Percentiles rank a stretch among this genome's conserved stretches.
phyloP scores from a whole-genome alignment of 2,329 filamentous ascomycete genomes.

The Gaeumannomyces sp. region DNA sequence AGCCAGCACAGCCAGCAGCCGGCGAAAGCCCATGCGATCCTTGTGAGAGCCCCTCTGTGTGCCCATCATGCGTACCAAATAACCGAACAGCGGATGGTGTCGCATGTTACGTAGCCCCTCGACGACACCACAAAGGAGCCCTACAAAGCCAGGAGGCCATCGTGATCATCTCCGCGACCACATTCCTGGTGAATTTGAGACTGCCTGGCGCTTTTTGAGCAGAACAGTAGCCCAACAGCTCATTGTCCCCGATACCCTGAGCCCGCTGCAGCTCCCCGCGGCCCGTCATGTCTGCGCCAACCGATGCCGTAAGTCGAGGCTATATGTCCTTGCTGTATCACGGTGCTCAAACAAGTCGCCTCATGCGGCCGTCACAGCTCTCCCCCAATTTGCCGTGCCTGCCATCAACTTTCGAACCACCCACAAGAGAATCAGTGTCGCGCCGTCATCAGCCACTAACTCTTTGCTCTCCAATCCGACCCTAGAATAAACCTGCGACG shows the following conservation, averaged over 20 bases:
- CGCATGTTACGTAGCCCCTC: not conserved
- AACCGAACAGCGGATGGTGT: not conserved
- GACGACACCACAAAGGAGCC: not conserved
- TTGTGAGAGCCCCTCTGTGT: not conserved
- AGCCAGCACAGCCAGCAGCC: too few relatives aligned
- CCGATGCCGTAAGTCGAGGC: conserved; percentile 23
- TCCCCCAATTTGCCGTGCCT: not conserved
- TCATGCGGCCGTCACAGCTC: conserved; percentile 4
- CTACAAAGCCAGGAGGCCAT: not conserved
- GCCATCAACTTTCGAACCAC: not conserved
- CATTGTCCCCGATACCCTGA: not conserved
- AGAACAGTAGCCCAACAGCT: not conserved
- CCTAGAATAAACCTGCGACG: conserved; percentile 36
- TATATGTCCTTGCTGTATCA: conserved; percentile 7
- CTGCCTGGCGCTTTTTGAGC: not conserved
- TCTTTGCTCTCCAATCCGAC: not conserved
- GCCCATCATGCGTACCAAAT: not conserved
- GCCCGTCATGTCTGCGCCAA: conserved; percentile 25
- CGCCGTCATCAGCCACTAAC: not conserved
- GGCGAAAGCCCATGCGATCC: not conserved
- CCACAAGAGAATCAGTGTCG: not conserved
- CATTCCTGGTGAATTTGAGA: not conserved
- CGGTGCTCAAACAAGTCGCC: conserved; percentile 6
- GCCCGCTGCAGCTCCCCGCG: not conserved
- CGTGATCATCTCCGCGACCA: not conserved